Percentiles rank a stretch among this genome's conserved stretches.
Evolutionary conservation across 2,329 filamentous ascomycete species (phyloP).

Genomic region (Chaetomiaceae sp.): DNA sequence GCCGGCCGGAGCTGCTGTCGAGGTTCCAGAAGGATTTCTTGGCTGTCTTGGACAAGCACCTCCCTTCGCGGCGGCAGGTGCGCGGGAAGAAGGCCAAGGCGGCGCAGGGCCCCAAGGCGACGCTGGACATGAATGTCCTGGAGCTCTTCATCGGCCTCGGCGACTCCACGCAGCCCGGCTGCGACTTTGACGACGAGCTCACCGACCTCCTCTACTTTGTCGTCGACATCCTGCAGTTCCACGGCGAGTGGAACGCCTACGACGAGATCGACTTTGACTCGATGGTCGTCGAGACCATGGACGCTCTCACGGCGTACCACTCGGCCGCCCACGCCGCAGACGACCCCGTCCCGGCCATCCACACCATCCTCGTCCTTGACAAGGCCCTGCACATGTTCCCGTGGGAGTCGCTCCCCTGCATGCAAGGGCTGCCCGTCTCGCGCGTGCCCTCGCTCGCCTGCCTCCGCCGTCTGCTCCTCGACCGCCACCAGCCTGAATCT

Average conservation of each 20-base stretch:
- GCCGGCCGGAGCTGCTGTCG: constrained; percentile 60
- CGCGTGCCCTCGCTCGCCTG: constrained; percentile 83
- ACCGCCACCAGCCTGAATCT: constrained; percentile 35
- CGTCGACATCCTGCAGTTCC: constrained; percentile 92
- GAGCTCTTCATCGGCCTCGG: constrained; percentile 87
- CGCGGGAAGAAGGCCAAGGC: constrained; percentile 50
- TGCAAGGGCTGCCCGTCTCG: constrained; percentile 74
- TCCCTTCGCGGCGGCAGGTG: constrained; percentile 73
- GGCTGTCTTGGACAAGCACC: constrained; percentile 72
- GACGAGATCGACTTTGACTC: constrained; percentile 95
- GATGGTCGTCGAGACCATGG: constrained; percentile 83
- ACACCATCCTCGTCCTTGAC: constrained; percentile 87
- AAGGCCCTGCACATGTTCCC: constrained; percentile 88
- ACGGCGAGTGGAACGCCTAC: constrained; percentile 92
- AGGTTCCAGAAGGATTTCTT: constrained; percentile 77
- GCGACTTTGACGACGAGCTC: constrained; percentile 82
- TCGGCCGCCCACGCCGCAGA: constrained; percentile 40
- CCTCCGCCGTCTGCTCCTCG: constrained; percentile 69
- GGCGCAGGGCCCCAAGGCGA: constrained; percentile 35
- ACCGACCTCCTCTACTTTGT: constrained; percentile 94
- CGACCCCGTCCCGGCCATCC: constrained; percentile 40
- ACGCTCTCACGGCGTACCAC: constrained; percentile 78
- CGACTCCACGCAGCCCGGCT: constrained; percentile 60
- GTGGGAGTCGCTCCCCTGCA: constrained; percentile 91
- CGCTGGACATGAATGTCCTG: constrained; percentile 60